Conservation (phyloP, 2,329 filamentous ascomycete species). For the Cladosporium oxysporum region DNA sequence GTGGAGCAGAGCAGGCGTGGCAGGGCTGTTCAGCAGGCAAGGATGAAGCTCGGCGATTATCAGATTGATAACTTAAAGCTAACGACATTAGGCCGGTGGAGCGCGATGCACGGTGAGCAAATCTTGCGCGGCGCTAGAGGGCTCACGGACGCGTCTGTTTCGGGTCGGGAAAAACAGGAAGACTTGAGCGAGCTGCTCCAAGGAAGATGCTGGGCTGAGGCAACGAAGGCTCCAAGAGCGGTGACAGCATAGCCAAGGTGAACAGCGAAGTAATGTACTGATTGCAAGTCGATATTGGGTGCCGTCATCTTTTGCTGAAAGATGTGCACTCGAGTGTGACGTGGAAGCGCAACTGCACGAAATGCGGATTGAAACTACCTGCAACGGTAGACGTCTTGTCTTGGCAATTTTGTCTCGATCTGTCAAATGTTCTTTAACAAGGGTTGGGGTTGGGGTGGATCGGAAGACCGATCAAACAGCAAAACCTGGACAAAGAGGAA, state of each 20-base stretch:
- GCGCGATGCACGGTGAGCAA: conserved; percentile 11
- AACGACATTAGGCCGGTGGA: conserved; percentile 12
- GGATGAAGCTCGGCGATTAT: conserved; percentile 18
- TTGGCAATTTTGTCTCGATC: neutral
- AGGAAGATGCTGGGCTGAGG: neutral
- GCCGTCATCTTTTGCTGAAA: neutral
- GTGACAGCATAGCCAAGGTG: neutral
- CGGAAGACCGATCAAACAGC: neutral
- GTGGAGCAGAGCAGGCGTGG: conserved; percentile 7
- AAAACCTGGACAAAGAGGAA: neutral
- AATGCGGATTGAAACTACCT: neutral
- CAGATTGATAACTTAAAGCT: conserved; percentile 22
- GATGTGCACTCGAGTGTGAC: neutral
- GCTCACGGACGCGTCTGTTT: neutral
- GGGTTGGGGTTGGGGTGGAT: neutral
- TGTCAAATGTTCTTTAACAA: neutral
- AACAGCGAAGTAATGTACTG: neutral
- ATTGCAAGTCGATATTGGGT: neutral
- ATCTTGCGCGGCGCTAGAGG: conserved; percentile 1
- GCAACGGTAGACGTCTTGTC: neutral
- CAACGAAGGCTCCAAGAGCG: neutral
- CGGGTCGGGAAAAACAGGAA: conserved; percentile 5
- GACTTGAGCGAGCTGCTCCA: neutral
- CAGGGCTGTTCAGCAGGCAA: conserved; percentile 1
- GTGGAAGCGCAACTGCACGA: no score